phyloP scores from a whole-genome alignment of 75 land plant species.

The Picea sitchensis region DNA sequence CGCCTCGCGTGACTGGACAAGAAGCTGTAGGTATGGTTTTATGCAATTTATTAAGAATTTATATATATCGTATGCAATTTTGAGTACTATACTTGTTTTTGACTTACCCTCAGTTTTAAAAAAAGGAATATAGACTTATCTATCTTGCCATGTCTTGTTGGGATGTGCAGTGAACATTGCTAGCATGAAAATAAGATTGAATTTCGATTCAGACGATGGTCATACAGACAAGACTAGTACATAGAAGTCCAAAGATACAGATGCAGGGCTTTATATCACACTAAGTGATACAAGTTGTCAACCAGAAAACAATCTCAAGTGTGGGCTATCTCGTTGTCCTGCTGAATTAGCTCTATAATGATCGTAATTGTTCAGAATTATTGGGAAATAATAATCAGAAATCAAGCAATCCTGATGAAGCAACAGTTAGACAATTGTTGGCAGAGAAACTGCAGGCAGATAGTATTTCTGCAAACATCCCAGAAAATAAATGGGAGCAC shows the following conservation, averaged over 20 bases:
- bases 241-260: background rate
- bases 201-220: constrained; percentile 32
- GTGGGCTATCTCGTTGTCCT: background rate
- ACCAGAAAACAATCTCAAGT: background rate
- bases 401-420: background rate
- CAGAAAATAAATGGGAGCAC: constrained; percentile 5
- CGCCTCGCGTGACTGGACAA: constrained; percentile 74
- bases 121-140: background rate
- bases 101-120: background rate
- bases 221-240: background rate
- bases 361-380: background rate
- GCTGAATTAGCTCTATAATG: background rate
- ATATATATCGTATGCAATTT: background rate
- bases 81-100: background rate
- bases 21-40: constrained; percentile 76
- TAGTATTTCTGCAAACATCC: background rate
- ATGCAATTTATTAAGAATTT: background rate
- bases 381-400: background rate
- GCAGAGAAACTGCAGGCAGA: constrained; percentile 5
- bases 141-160: background rate
- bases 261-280: background rate
- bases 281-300: background rate
- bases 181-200: constrained; percentile 55
- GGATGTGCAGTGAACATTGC: constrained; percentile 74
- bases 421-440: background rate